Conservation (phyloP, 163 green algal genomes). For the Volvox carteri region DNA sequence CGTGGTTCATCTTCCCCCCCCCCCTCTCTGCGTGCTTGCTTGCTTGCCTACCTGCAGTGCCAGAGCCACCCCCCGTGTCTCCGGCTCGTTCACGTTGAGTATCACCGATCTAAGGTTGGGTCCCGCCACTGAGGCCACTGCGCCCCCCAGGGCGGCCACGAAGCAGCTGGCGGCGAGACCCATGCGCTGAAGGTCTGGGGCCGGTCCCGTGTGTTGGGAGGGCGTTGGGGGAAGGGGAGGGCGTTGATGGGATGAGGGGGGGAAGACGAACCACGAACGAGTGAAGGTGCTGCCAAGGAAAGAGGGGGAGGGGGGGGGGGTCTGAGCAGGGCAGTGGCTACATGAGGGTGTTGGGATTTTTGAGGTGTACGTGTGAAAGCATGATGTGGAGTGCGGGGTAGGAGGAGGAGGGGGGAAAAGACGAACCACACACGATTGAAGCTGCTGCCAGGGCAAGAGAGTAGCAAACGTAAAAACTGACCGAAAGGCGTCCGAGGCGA, state of each 20-base stretch:
- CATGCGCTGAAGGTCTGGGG: slow-evolving; percentile 36
- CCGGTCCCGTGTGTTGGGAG: neutral
- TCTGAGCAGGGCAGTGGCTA: neutral
- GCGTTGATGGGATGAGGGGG: neutral
- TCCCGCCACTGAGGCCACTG: slow-evolving; percentile 68
- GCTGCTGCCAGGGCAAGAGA: too few species aligned
- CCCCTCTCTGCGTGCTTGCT: too few species aligned
- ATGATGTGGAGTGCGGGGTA: too few species aligned
- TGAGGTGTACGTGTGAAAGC: too few species aligned
- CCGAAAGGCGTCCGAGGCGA: too few species aligned
- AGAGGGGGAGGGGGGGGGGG: neutral
- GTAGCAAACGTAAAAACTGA: too few species aligned
- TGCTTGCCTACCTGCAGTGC: slow-evolving; percentile 72
- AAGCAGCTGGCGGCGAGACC: slow-evolving; percentile 53
- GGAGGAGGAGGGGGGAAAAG: too few species aligned
- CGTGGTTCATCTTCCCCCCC: too few species aligned
- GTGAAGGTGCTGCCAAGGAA: neutral
- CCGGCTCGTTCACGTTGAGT: slow-evolving; percentile 92
- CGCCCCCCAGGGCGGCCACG: slow-evolving; percentile 66
- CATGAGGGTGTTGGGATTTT: too few species aligned
- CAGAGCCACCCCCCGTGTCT: slow-evolving; percentile 85
- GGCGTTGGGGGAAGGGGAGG: neutral
- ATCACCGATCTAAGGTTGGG: slow-evolving; percentile 80
- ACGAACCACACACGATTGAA: too few species aligned
- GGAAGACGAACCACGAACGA: neutral